A percentile compares a stretch with the other conserved stretches of the same genome.
Evolutionary conservation across 2,329 filamentous ascomycete species (phyloP).

Genomic region (Penicillium sp.): DNA sequence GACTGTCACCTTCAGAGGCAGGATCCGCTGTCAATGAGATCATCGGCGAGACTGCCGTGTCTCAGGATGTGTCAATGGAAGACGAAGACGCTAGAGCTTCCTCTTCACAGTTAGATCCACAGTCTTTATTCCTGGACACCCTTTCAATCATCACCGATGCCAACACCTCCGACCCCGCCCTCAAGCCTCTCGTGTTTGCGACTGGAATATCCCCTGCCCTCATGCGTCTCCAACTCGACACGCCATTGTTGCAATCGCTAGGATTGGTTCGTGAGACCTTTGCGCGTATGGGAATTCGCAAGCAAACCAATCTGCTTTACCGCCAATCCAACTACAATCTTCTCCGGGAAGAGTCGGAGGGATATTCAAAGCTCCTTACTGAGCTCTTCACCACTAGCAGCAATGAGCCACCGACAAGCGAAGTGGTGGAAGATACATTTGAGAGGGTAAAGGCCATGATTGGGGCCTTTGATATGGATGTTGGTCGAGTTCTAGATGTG

Average conservation of each 20-base stretch:
- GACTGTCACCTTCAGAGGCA: slow-evolving; percentile 63
- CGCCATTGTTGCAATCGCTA: slow-evolving; percentile 66
- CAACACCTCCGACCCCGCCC: slow-evolving; percentile 54
- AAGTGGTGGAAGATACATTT: slow-evolving; percentile 78
- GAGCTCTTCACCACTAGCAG: slow-evolving; percentile 89
- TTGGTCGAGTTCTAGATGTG: slow-evolving; percentile 88
- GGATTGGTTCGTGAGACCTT: slow-evolving; percentile 84
- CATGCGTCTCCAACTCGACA: slow-evolving; percentile 81
- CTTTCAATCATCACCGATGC: slow-evolving; percentile 73
- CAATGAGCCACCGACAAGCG: slow-evolving; percentile 65
- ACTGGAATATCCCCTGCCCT: slow-evolving; percentile 66
- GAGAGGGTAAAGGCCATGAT: slow-evolving; percentile 91
- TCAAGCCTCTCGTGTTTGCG: slow-evolving; percentile 66
- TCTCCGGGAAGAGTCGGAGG: slow-evolving; percentile 89
- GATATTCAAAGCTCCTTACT: slow-evolving; percentile 92
- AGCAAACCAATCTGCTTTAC: slow-evolving; percentile 89
- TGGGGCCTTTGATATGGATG: slow-evolving; percentile 93
- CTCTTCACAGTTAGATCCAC: slow-evolving; percentile 51
- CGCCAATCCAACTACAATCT: slow-evolving; percentile 96
- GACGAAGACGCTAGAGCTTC: slow-evolving; percentile 43
- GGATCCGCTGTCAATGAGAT: slow-evolving; percentile 72
- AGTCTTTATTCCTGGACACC: slow-evolving; percentile 74
- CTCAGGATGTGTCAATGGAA: slow-evolving; percentile 45
- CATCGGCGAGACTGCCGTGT: slow-evolving; percentile 53
- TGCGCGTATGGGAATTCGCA: slow-evolving; percentile 73